These are phyloP conservation scores for Vigna angularis DNA, from an alignment of 306 rosid species.

Conservation along the genomic window DNA sequence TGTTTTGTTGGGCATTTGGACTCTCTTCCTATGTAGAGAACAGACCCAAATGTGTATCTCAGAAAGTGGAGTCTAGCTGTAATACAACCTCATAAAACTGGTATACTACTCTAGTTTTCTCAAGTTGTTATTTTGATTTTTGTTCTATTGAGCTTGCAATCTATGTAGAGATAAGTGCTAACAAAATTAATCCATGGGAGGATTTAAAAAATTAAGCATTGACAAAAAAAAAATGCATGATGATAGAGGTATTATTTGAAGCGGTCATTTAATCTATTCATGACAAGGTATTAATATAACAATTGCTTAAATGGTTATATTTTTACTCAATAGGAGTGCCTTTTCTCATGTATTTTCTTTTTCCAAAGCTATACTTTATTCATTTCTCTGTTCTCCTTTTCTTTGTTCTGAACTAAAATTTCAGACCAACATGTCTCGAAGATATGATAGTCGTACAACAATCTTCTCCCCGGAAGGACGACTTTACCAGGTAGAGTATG, in stretches of 20 bases:
- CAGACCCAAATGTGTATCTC: no score
- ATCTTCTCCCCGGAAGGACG: slow-evolving; percentile 64
- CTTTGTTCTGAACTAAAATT: slow-evolving; percentile 31
- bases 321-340: neutral
- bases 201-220: neutral
- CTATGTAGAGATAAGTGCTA: slow-evolving; percentile 13
- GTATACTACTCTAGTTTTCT: no score
- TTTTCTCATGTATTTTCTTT: slow-evolving; percentile 2
- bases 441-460: slow-evolving; percentile 67
- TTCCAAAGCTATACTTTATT: slow-evolving; percentile 18
- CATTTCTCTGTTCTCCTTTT: slow-evolving; percentile 11
- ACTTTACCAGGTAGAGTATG: slow-evolving; percentile 63
- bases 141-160: slow-evolving; percentile 18
- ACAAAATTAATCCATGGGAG: neutral
- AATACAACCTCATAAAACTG: no score
- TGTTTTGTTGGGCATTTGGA: no score
- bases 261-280: slow-evolving; percentile 14
- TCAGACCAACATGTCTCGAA: slow-evolving; percentile 53
- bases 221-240: neutral
- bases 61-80: no score
- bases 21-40: no score
- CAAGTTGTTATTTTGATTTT: neutral
- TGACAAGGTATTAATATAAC: neutral
- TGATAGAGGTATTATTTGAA: slow-evolving; percentile 13
- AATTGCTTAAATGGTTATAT: neutral